Percentiles rank a stretch among this genome's conserved stretches.
phyloP scores from a whole-genome alignment of 2,329 filamentous ascomycete species.

The Fusarium tuaranense region DNA sequence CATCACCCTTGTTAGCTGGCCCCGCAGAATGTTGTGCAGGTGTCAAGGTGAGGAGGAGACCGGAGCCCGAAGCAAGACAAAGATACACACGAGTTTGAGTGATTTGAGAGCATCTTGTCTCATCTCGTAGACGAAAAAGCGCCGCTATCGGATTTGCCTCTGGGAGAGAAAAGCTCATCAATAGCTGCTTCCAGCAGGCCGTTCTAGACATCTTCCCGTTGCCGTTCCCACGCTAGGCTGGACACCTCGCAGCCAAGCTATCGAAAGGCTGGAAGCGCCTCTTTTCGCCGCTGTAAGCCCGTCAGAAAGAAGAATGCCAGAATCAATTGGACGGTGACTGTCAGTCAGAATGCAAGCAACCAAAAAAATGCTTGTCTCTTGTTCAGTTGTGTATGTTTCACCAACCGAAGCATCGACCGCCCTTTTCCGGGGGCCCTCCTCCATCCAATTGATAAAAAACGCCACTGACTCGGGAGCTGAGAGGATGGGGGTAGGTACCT shows the following conservation, averaged over 20 bases:
- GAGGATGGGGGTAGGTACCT: background rate
- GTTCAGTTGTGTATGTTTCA: slow-evolving; percentile 37
- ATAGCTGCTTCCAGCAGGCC: background rate
- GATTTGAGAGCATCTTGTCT: background rate
- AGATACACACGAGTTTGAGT: slow-evolving; percentile 6
- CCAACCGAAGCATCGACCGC: slow-evolving; percentile 19
- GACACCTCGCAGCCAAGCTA: slow-evolving; percentile 13
- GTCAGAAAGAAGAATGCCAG: background rate
- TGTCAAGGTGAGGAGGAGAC: slow-evolving; percentile 19
- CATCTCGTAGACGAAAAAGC: background rate
- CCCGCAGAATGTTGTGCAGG: slow-evolving; percentile 36
- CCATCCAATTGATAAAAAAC: slow-evolving; percentile 5
- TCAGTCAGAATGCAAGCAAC: background rate
- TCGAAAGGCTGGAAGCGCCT: background rate
- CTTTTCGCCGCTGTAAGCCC: slow-evolving; percentile 3
- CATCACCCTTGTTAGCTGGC: slow-evolving; percentile 9
- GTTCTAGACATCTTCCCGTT: slow-evolving; percentile 23
- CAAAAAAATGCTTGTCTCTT: background rate
- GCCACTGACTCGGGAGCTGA: slow-evolving; percentile 21
- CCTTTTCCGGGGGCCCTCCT: background rate
- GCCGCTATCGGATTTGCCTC: background rate
- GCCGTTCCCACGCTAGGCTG: slow-evolving; percentile 19
- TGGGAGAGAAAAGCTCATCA: background rate
- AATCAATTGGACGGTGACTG: background rate
- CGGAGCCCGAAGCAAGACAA: slow-evolving; percentile 17